A percentile compares a stretch with the other conserved stretches of the same genome.
These are phyloP conservation scores for Suillus variegatus DNA, from an alignment of 768 basidiomycete genomes.

Conservation along the genomic window DNA sequence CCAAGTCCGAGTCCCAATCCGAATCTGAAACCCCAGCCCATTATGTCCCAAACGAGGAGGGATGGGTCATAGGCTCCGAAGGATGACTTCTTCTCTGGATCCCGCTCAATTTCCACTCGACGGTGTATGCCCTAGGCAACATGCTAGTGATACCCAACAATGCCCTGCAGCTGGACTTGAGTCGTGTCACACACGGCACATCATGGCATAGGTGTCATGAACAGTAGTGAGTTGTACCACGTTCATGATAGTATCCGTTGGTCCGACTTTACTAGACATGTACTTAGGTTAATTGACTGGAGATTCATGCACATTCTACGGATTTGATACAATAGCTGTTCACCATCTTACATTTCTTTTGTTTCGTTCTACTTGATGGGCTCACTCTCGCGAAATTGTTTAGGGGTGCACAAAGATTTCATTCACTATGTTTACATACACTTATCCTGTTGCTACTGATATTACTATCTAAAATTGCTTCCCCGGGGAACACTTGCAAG, in stretches of 20 bases:
- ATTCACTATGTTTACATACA: background rate
- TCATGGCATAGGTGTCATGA: background rate
- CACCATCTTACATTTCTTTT: background rate
- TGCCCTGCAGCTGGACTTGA: background rate
- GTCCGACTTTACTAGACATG: too few species aligned
- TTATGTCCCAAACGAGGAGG: background rate
- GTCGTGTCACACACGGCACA: background rate
- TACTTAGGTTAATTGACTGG: background rate
- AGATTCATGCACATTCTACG: background rate
- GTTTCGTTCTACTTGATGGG: background rate
- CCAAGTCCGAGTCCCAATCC: too few species aligned
- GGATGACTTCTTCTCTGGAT: background rate
- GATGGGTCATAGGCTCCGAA: background rate
- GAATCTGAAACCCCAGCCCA: background rate
- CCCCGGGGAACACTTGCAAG: background rate
- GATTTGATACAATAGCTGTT: background rate
- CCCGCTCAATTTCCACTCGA: background rate
- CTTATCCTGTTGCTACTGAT: background rate
- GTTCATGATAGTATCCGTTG: background rate
- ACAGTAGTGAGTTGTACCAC: background rate
- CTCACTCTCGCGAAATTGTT: background rate
- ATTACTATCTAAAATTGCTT: background rate
- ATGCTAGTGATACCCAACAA: background rate
- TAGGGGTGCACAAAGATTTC: background rate
- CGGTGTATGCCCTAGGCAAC: background rate